Evolutionary conservation across 2,329 filamentous ascomycete species (phyloP).

Genomic region (Aspergillus sp.): DNA sequence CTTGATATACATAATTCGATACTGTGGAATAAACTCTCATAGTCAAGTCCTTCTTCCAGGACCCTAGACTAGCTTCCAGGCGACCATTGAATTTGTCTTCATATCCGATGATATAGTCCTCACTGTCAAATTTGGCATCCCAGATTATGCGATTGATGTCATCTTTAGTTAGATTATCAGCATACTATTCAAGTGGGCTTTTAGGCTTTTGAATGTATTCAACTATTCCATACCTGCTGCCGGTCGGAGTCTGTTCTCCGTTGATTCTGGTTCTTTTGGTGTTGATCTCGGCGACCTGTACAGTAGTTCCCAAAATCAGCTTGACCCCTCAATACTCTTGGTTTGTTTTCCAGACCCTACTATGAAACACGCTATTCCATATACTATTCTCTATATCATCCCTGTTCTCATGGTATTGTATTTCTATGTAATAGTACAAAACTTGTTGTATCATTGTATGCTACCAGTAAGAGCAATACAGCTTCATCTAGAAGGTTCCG

Average conservation of each 20-base stretch:
- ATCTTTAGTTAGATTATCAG: conserved; percentile 19
- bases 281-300: neutral
- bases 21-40: conserved; percentile 52
- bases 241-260: conserved; percentile 11
- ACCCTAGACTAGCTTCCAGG: conserved; percentile 41
- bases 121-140: conserved; percentile 40
- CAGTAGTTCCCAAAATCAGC: too few species aligned
- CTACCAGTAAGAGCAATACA: neutral
- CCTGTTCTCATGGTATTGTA: neutral
- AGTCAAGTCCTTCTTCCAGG: conserved; percentile 50
- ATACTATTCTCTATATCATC: neutral
- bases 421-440: neutral
- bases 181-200: neutral
- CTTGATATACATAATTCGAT: conserved; percentile 48
- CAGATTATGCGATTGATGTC: conserved; percentile 46
- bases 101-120: conserved; percentile 48
- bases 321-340: neutral
- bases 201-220: neutral
- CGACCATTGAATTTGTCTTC: conserved; percentile 47
- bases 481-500: neutral
- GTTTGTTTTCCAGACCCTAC: neutral
- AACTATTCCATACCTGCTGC: conserved; percentile 4
- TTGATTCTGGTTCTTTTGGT: conserved; percentile 1
- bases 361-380: neutral
- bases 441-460: neutral